Conservation (phyloP, 805 yeast genomes). For the Danielia oregonensis region DNA sequence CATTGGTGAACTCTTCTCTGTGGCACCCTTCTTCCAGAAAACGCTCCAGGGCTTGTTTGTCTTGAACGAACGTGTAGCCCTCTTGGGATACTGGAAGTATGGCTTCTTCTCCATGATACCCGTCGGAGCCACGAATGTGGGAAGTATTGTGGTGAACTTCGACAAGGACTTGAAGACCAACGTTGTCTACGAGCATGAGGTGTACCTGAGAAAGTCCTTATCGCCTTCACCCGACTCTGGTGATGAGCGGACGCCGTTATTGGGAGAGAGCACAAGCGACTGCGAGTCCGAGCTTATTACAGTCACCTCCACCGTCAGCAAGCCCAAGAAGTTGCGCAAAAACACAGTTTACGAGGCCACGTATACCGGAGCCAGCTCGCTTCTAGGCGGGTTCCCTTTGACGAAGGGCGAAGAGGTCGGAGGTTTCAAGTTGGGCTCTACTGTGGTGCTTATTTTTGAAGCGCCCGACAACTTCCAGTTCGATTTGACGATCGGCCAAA, state of each 20-base stretch:
- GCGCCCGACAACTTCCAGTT: slow-evolving; percentile 84
- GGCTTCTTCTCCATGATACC: slow-evolving; percentile 99
- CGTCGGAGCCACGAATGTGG: slow-evolving; percentile 98
- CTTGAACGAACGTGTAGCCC: slow-evolving; percentile 90
- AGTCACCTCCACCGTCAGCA: slow-evolving; percentile 4
- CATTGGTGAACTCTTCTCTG: slow-evolving; percentile 92
- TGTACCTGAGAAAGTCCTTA: slow-evolving; percentile 21
- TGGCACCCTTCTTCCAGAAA: slow-evolving; percentile 93
- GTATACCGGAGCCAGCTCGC: slow-evolving; percentile 70
- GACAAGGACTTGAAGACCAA: slow-evolving; percentile 89
- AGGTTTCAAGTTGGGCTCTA: slow-evolving; percentile 92
- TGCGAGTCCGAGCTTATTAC: neutral
- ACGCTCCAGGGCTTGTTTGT: slow-evolving; percentile 84
- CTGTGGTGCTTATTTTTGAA: slow-evolving; percentile 95
- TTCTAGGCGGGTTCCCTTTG: slow-evolving; percentile 84
- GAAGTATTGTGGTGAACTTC: slow-evolving; percentile 86
- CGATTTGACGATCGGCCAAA: slow-evolving; percentile 64
- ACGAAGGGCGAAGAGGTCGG: slow-evolving; percentile 94
- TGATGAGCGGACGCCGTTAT: slow-evolving; percentile 30
- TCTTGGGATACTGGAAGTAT: slow-evolving; percentile 92
- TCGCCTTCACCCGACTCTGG: slow-evolving; percentile 2
- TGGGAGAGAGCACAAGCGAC: slow-evolving; percentile 13
- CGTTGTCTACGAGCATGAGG: slow-evolving; percentile 55
- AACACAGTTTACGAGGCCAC: slow-evolving; percentile 93
- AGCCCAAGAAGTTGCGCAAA: slow-evolving; percentile 47